A percentile compares a stretch with the other conserved stretches of the same genome.
Conservation (phyloP, 129 eudicot genomes). For the Lactuca sativa region DNA sequence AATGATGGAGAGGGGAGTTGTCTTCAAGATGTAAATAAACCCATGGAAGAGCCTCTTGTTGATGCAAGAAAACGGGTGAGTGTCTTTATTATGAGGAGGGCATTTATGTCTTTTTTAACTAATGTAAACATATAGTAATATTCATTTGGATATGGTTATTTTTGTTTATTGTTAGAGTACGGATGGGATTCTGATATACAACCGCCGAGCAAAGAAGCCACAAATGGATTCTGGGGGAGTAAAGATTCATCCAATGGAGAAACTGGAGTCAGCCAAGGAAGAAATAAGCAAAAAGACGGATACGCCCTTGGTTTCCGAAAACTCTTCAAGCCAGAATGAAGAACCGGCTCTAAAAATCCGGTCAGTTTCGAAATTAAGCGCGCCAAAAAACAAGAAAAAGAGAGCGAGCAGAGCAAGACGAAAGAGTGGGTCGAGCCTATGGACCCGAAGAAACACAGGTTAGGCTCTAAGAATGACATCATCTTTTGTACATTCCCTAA, state of each 20-base stretch:
- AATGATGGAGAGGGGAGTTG: constrained; percentile 39
- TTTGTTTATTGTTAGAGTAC: constrained; percentile 40
- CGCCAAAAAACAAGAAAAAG: constrained; percentile 47
- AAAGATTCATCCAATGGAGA: constrained; percentile 36
- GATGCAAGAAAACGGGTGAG: constrained; percentile 50
- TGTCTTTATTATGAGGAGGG: not conserved
- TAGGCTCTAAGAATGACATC: constrained; percentile 27
- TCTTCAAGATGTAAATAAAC: constrained; percentile 41
- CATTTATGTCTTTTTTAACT: not conserved
- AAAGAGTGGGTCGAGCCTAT: constrained; percentile 39
- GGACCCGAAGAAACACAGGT: constrained; percentile 48
- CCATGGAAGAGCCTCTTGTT: constrained; percentile 31
- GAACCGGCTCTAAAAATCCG: constrained; percentile 47
- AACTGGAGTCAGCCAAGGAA: constrained; percentile 28
- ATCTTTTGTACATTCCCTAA: constrained; percentile 31
- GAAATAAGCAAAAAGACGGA: constrained; percentile 24
- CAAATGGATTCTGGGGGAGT: constrained; percentile 37
- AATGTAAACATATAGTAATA: not conserved
- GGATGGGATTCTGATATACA: constrained; percentile 47
- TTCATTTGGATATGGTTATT: not conserved
- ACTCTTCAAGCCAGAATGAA: constrained; percentile 31
- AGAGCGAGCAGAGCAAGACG: constrained; percentile 54
- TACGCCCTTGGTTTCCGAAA: constrained; percentile 23
- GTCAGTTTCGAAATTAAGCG: constrained; percentile 42
- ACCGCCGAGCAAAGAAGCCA: constrained; percentile 47